A percentile compares a stretch with the other conserved stretches of the same genome.
These are phyloP conservation scores for Spathaspora arborariae DNA, from an alignment of 805 yeast genomes.

Conservation along the genomic window DNA sequence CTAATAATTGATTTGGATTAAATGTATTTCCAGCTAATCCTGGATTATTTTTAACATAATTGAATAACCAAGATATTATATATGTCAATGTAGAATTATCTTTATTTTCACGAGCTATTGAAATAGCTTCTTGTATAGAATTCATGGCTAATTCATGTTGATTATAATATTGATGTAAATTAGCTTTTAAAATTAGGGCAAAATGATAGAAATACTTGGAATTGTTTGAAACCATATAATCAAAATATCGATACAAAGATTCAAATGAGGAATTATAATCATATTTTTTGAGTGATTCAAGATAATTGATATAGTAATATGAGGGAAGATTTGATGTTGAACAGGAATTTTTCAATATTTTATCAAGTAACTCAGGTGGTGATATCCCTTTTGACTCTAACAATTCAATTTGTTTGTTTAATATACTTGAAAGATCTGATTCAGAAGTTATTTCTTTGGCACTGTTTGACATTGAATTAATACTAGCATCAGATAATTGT, in stretches of 20 bases:
- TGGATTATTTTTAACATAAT: conserved; percentile 68
- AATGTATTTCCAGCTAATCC: conserved; percentile 28
- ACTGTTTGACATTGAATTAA: not conserved
- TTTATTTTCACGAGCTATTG: conserved; percentile 81
- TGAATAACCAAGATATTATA: conserved; percentile 69
- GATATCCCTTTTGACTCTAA: conserved; percentile 51
- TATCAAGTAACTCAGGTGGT: conserved; percentile 41
- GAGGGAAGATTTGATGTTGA: conserved; percentile 38
- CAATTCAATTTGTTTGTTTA: conserved; percentile 51
- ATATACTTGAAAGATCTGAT: conserved; percentile 45
- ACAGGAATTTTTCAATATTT: conserved; percentile 49
- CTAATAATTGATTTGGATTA: conserved; percentile 63
- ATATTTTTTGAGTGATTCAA: conserved; percentile 53
- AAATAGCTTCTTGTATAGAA: conserved; percentile 82
- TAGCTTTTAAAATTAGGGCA: conserved; percentile 69
- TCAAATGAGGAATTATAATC: conserved; percentile 58
- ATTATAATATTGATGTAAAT: conserved; percentile 66
- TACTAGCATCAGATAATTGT: conserved; percentile 8
- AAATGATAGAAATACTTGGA: conserved; percentile 69
- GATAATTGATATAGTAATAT: conserved; percentile 54
- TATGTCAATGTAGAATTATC: conserved; percentile 71
- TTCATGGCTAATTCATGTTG: conserved; percentile 66
- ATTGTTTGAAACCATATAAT: conserved; percentile 67
- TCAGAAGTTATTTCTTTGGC: conserved; percentile 36
- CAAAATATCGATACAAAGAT: conserved; percentile 59